phyloP scores from a whole-genome alignment of 1,284 basidiomycete genomes.

The Sporisorium sorghi region DNA sequence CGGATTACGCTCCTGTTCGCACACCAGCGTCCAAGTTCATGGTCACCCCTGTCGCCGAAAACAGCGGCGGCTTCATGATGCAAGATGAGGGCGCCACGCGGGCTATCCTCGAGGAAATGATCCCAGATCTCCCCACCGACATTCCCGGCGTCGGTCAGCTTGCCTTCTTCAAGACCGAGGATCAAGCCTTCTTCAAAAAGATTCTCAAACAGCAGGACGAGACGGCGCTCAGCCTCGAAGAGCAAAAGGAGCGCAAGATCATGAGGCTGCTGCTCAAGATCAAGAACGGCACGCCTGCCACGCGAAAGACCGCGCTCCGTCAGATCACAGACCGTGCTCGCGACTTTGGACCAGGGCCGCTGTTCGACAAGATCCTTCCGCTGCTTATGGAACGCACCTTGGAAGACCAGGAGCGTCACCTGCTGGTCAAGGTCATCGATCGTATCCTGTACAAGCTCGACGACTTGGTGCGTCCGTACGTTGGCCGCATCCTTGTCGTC shows the following conservation, averaged over 20 bases:
- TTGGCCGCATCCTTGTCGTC: slow-evolving; percentile 99
- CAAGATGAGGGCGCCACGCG: slow-evolving; percentile 92
- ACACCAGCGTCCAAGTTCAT: slow-evolving; percentile 81
- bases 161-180: slow-evolving; percentile 98
- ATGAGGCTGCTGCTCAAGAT: slow-evolving; percentile 99
- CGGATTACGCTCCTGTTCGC: slow-evolving; percentile 87
- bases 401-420: slow-evolving; percentile 97
- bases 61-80: slow-evolving; percentile 87
- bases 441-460: slow-evolving; percentile 98
- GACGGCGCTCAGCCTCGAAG: slow-evolving; percentile 84
- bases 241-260: slow-evolving; percentile 99
- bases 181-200: slow-evolving; percentile 97
- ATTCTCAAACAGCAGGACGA: slow-evolving; percentile 95
- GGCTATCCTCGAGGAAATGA: slow-evolving; percentile 82
- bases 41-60: slow-evolving; percentile 74
- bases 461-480: slow-evolving; percentile 97
- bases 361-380: slow-evolving; percentile 98
- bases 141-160: slow-evolving; percentile 97
- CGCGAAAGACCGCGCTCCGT: slow-evolving; percentile 94
- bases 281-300: slow-evolving; percentile 98
- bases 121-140: slow-evolving; percentile 95
- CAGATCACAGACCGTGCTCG: slow-evolving; percentile 99
- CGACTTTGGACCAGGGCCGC: slow-evolving; percentile 97
- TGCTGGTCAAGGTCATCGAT: slow-evolving; percentile 99
- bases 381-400: slow-evolving; percentile 98